Base-by-base conservation (phyloP, 2,329 filamentous ascomycete species). In the Paramyrothecium sp. region DNA sequence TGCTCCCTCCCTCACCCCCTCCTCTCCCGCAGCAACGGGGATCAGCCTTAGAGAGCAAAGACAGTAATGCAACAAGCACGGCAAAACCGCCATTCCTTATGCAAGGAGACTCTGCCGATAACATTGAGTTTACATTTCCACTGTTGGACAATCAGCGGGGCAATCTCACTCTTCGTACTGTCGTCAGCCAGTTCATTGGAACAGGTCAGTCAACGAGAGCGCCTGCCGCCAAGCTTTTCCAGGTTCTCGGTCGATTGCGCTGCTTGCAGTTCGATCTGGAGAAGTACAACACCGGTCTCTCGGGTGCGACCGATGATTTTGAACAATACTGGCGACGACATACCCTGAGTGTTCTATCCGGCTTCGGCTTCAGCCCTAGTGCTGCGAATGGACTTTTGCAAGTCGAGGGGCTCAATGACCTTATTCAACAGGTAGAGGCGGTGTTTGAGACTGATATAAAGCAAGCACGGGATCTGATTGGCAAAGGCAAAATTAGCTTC, bases 401-500 rank as follows among this genome's bases (percentile, higher is more conserved):
- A 30, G 2, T 38, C 48, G 7, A 63, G 19, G 17, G 61, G 58
- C 10, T 41, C 10, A 11, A 60, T 50, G 12, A 63, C 38, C 2
- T 44, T 12, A 44, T 44, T 44, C 13, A 7, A 19, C 38, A 19
- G 13, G 4, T 44, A 19, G 38, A 44, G n/a, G n/a, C n/a, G 38
- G 13, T 44, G 4, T 44, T 7, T 44, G 38, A 44, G 13, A 44
- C 38, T 7, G 38, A 44, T 44, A 4, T 44, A 19, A 44, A 16
- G n/a, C 38, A 57, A n/a, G 44, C 55, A 26, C 20, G 44, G 10
- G 46, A 22, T 20, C 23, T 47, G 4, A 57, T 57, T 26, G 30
- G 21, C 51, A 54, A 49, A 4, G 55, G 55, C 13, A 51, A 54
- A 21, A 47, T 57, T 19, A 20, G 23, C 20, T 57, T 57, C 19